Evolutionary conservation across 2,329 filamentous ascomycete species (phyloP).

Genomic region (Dendryphion nanum): DNA sequence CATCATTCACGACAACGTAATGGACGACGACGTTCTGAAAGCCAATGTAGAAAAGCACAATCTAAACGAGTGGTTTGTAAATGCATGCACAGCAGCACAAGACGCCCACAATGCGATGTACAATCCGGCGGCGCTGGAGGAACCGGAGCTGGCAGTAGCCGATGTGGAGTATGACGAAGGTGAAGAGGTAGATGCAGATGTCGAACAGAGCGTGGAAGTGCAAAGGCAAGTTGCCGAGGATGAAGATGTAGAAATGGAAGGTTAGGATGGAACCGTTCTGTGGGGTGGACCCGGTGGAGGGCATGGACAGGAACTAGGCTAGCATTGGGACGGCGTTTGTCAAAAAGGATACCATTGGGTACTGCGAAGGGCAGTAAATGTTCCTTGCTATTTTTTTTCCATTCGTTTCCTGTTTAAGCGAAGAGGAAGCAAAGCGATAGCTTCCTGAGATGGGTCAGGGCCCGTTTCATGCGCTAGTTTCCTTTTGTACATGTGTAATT

Average conservation of each 20-base stretch:
- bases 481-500: neutral
- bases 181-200: neutral
- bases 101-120: neutral
- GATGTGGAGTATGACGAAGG: neutral
- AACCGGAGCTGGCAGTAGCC: neutral
- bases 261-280: conserved; percentile 16
- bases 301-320: neutral
- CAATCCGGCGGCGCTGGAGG: too few relatives aligned
- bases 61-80: conserved; percentile 67
- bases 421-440: too few relatives aligned
- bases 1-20: conserved; percentile 68
- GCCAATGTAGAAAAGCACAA: conserved; percentile 66
- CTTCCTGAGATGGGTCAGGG: too few relatives aligned
- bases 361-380: too few relatives aligned
- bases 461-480: too few relatives aligned
- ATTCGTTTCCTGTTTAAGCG: too few relatives aligned
- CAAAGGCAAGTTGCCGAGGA: too few relatives aligned
- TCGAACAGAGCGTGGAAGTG: conserved; percentile 1
- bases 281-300: too few relatives aligned
- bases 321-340: conserved; percentile 11
- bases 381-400: too few relatives aligned
- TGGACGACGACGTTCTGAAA: conserved; percentile 67
- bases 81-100: conserved; percentile 36
- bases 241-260: conserved; percentile 34
- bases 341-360: too few relatives aligned